Conservation (phyloP, 73 alveolate species). For the Paramecium biaurelia region DNA sequence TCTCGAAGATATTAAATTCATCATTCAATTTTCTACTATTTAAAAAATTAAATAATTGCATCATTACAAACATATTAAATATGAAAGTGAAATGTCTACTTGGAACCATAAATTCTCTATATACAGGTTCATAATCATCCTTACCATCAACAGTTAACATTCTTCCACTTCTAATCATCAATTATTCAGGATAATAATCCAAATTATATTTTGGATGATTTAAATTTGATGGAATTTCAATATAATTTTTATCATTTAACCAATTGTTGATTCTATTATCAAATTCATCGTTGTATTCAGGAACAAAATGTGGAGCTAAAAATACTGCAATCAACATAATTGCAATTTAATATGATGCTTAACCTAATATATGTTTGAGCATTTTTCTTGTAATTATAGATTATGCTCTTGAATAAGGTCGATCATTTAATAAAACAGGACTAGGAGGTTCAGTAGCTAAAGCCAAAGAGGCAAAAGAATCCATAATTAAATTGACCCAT, state of each 20-base stretch:
- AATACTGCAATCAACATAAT: constrained; percentile 77
- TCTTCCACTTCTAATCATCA: constrained; percentile 63
- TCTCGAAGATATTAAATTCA: constrained; percentile 70
- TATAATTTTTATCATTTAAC: not conserved
- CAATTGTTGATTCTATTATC: constrained; percentile 49
- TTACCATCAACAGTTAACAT: constrained; percentile 65
- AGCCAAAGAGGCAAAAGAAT: constrained; percentile 94
- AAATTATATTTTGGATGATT: constrained; percentile 37
- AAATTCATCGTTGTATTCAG: constrained; percentile 75
- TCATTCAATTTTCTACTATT: constrained; percentile 89
- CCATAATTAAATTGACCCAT: constrained; percentile 95
- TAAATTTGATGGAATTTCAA: not conserved
- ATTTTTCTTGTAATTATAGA: constrained; percentile 89
- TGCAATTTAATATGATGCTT: constrained; percentile 78
- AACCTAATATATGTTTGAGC: constrained; percentile 87
- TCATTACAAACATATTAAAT: constrained; percentile 83
- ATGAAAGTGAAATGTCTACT: constrained; percentile 88
- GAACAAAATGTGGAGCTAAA: constrained; percentile 77
- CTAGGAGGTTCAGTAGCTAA: constrained; percentile 97
- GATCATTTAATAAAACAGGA: constrained; percentile 75
- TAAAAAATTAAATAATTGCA: constrained; percentile 84
- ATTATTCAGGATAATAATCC: constrained; percentile 4
- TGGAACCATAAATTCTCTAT: constrained; percentile 72
- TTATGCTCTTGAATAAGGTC: constrained; percentile 89
- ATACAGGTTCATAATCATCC: constrained; percentile 71